Conservation (phyloP, 306 rosid species). For the Chamaecrista fasciculata region DNA sequence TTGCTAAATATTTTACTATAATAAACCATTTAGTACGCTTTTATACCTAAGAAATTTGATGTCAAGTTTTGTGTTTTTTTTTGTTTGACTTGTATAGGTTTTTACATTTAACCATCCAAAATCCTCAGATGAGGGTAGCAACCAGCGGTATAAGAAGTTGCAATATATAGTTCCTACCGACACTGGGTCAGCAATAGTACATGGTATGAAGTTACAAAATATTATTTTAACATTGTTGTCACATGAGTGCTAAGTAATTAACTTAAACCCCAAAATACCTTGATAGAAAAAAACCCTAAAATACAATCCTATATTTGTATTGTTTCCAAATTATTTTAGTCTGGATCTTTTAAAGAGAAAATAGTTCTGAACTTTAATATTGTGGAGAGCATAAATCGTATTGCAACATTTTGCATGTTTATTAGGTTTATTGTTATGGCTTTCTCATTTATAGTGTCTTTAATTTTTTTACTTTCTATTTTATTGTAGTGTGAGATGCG, state of each 20-base stretch:
- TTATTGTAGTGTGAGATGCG: neutral
- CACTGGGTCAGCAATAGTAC: conserved; percentile 85
- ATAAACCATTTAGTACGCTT: no score
- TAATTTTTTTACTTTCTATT: neutral
- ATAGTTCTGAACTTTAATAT: neutral
- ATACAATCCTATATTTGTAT: neutral
- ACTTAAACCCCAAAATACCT: no score
- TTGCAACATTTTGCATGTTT: no score
- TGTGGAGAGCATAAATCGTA: neutral
- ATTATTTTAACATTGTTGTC: neutral
- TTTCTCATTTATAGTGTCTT: neutral
- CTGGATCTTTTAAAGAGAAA: neutral
- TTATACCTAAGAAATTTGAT: no score
- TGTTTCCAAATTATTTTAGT: neutral
- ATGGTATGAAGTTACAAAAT: conserved; percentile 53
- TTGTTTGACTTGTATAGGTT: conserved; percentile 65
- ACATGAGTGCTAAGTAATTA: neutral
- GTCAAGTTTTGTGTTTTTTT: no score
- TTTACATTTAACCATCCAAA: conserved; percentile 83
- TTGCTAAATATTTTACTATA: no score
- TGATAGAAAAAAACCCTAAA: no score
- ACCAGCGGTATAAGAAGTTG: conserved; percentile 71
- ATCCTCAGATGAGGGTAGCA: conserved; percentile 44
- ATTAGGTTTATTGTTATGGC: neutral
- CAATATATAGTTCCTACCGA: conserved; percentile 60